Evolutionary conservation across 1,284 basidiomycete species (phyloP), one percentile per base, ranked within the genome.

Genomic region (Rhodotorula glutinis): DNA sequence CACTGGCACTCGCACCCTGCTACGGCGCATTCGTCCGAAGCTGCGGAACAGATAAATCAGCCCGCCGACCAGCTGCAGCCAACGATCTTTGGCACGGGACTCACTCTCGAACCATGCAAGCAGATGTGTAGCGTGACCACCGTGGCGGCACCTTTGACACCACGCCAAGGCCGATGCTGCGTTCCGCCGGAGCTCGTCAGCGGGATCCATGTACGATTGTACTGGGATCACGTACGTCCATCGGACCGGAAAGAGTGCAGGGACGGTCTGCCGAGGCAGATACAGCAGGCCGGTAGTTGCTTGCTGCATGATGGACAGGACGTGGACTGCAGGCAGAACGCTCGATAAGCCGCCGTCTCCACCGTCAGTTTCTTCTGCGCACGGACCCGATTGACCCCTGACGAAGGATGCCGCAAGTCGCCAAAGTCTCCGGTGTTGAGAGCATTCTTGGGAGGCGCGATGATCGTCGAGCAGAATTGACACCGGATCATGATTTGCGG

Each of bases 271-370:
- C 62, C 56, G 19, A 74, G 60, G 58, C 74, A 75, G 44, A 75
- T 62, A 21, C 66, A 69, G 54, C 75, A 76, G 0, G 66, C 67
- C 3, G 75, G 75, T 2, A 76, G 69, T 13, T 68, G 66, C 41
- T 76, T 75, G 52, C 65, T 65, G 58, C 75, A 76, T 3, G 69
- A 72, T 1, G 75, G 75, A 52, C 74, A 76, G 1, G 68, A 29
- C 4, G 74, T 73, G 2, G 67, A 60, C 73, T 73, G 60, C 14
- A 25, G 33, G 7, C 7, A 38, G 11, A 38, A 38, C 7, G 33
- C 33, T 11, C 33, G 33, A 7, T 38, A 38, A n/a, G n/a, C n/a
- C n/a, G 33, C 33, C 4, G 46, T 5, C 10, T 47, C 17, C n/a
- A 21, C 10, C 21, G 46, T 4, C 17, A 47, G 21, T 21, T 13